Evolutionary conservation across 208 protist genomes (phyloP), one percentile per base, ranked within the genome.

Genomic region (Acanthamoeba sp.): DNA sequence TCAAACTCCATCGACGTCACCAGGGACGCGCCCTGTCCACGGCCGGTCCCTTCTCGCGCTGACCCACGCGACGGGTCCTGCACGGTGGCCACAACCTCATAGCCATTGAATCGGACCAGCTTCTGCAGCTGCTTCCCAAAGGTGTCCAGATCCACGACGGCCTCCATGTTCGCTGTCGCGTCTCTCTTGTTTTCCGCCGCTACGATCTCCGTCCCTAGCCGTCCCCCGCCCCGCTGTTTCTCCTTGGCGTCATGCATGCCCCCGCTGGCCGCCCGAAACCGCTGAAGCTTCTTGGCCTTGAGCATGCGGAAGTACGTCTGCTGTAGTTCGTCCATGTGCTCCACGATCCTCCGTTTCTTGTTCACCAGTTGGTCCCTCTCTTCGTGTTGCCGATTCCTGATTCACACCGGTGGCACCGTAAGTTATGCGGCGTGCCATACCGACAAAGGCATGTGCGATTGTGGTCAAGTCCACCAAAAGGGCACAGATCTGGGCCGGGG

Each of bases 261-360:
- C 29, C 50, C 22, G 29, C n/a, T 89, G n/a, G 57, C 16, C 20
- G 18, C 50, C 55, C 14, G 36, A 29, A 45, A n/a, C 0, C 9
- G 38, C 0, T 32, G 36, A 1, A 32, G 66, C 42, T 57, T 42
- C 42, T 52, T 52, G 52, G 36, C 50, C 36, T 59, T 71, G 1
- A 55, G 73, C 71, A 62, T 50, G 76, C 80, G 48, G 34, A 87
- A 87, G 76, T 94, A 94, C 73, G 48, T 69, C 40, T 84, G 71
- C 48, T 87, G 91, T 6, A 94, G 73, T 45, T 94, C 91, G 48
- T 84, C 76, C 27, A 85, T 50, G 45, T 85, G 76, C 1, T 85
- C 76, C 42, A 18, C 45, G 2, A 85, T 85, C 38, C 45, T n/a
- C 45, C 76, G 5, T 45, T 85, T 85, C 42, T 85, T 85, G 48